Evolutionary conservation across 2,329 filamentous ascomycete genomes (phyloP), one percentile per base, ranked within the genome.

Genomic region (Cladobotryum mycophilum): DNA sequence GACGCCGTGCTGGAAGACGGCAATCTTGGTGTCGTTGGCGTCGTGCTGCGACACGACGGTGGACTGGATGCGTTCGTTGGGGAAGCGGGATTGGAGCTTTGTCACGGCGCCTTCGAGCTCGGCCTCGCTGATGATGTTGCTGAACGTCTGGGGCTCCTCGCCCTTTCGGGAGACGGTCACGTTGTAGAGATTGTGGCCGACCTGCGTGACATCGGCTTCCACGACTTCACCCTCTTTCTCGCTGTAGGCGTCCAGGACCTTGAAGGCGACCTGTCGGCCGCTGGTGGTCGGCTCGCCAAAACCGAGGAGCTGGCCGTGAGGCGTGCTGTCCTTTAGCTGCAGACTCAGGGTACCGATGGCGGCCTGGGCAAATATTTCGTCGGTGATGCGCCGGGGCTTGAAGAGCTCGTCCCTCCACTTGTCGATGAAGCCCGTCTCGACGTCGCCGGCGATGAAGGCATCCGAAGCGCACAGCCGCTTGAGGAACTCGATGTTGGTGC

Each of bases 401-500:
- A 97, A 97, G 1, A 99, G 78, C 57, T 90, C 86, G 11, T 83
- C 78, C 53, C 81, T 79, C 71, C 95, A 86, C 67, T 95, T 96
- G 49, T 91, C 85, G 58, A 99, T 97, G 65, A 96, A 99, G 1
- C 92, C 92, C 0, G 93, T 99, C 69, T 99, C 92, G 13, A 99
- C 90, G 17, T 93, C 83, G 8, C 92, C 93, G 11, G 80, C 79
- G 51, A 95, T 79, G 63, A 99, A 99, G 45, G 86, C 88, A 0
- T 81, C 79, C 53, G 87, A 90, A 42, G 82, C 79, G 66, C 90
- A 96, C 50, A 96, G 78, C 8, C 84, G 80, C 73, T 97, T 97
- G 53, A 99, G 72, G 64, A 99, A 99, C 67, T 97, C 93, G 55
- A 99, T 91, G 65, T 99, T 99, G 6, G 93, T 99, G 64, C 88